phyloP scores from a whole-genome alignment of 768 basidiomycete genomes.

The Lentinula edodes region DNA sequence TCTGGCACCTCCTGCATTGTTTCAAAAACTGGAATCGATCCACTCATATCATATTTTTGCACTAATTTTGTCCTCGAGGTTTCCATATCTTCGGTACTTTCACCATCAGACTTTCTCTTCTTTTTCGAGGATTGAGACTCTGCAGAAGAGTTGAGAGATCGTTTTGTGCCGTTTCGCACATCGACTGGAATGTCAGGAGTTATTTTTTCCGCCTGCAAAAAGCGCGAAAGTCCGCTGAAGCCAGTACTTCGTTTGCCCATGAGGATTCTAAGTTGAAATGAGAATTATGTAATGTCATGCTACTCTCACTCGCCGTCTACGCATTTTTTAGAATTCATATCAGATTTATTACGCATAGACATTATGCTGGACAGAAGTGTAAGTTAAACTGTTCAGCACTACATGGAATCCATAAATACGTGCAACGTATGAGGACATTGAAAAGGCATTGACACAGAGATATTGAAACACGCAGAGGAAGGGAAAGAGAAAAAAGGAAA shows the following conservation, averaged over 20 bases:
- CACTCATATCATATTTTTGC: conserved; percentile 59
- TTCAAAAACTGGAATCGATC: conserved; percentile 68
- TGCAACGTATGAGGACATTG: conserved; percentile 6
- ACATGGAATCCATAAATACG: conserved; percentile 7
- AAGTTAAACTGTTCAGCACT: neutral
- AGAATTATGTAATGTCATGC: neutral
- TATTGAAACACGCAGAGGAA: neutral
- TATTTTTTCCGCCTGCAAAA: neutral
- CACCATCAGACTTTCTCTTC: neutral
- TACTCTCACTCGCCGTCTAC: no score
- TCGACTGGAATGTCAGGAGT: neutral
- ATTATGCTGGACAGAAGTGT: neutral
- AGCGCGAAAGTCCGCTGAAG: neutral
- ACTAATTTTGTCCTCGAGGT: conserved; percentile 17
- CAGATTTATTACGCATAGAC: neutral
- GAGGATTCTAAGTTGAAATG: neutral
- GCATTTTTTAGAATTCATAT: neutral
- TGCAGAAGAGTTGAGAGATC: neutral
- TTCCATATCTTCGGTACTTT: neutral
- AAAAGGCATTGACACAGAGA: neutral
- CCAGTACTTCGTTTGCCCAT: neutral
- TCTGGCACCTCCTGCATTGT: conserved; percentile 64
- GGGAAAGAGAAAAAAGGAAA: neutral
- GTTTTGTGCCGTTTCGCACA: neutral
- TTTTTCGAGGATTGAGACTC: neutral